Evolutionary conservation across 441 rosid species (phyloP), one percentile per base, ranked within the genome.

Genomic region (Eruca vesicaria): DNA sequence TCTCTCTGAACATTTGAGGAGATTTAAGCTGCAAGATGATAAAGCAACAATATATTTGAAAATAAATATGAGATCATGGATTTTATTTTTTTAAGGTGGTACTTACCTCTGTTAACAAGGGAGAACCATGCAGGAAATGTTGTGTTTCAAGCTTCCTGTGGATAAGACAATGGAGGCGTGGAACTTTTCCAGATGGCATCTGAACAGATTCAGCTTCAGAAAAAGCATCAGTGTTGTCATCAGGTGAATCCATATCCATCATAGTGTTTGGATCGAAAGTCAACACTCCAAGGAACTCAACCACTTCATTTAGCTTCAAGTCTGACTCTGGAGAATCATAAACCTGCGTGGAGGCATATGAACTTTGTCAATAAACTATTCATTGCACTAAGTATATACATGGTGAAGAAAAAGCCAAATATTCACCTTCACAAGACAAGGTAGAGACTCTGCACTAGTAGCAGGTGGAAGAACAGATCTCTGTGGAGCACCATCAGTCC

Each of bases 271-370:
- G 76, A 80, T 90, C 91, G 52, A 86, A 82, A 65, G 92, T 83
- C 56, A 95, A 80, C 73, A 95, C 88, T 57, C 99, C 99, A 68
- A 90, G 60, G 73, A 95, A 95, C 80, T 93, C 99, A 75, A 91
- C 84, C 71, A 91, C 88, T 36, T 95, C 98, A 52, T 95, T 93
- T 70, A 93, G 88, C 83, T 91, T 93, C 80, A 90, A 66, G n/a
- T 91, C 97, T 26, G 92, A 85, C 80, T 91, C 97, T n/a, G 87
- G 90, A 69, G 87, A 74, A 81, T 93, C 93, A 78, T 95, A 95
- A 48, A 95, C 79, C 98, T 95, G 88, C 66, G 69, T 28, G 20
- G 72, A n/a, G 31, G 8, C 69, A 70, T 66, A 19, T 67, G 14
- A n/a, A 35, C 66, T 29, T 65, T 43, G 16, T 73, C 72, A 79